Conservation (phyloP, 306 rosid species). For the Cicer bijugum region DNA sequence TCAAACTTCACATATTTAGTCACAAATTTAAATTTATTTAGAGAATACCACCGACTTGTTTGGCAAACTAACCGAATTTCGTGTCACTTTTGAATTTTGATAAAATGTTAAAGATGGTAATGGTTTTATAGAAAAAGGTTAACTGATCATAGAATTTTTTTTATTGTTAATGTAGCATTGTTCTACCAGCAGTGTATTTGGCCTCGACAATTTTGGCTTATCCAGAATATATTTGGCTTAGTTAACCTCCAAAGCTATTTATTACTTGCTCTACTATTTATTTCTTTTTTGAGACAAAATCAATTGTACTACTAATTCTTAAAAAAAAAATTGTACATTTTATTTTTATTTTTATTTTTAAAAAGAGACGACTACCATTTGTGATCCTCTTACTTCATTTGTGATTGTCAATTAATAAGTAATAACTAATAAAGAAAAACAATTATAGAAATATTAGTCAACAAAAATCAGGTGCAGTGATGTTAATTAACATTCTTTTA, state of each 20-base stretch:
- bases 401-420: not conserved
- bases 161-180: not conserved
- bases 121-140: not conserved
- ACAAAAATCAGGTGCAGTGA: slow-evolving; percentile 51
- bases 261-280: not conserved
- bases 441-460: slow-evolving; percentile 41
- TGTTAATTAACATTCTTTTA: slow-evolving; percentile 16
- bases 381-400: too few species aligned
- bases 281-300: not conserved
- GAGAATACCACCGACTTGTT: slow-evolving; percentile 41
- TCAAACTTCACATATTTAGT: slow-evolving; percentile 13
- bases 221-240: slow-evolving; percentile 16
- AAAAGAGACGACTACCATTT: too few species aligned
- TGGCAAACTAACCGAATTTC: slow-evolving; percentile 1
- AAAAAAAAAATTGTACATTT: not conserved
- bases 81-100: slow-evolving; percentile 3
- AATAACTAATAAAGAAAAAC: not conserved
- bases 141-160: not conserved
- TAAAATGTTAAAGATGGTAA: not conserved
- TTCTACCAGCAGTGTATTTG: not conserved
- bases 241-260: slow-evolving; percentile 7
- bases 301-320: not conserved
- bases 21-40: slow-evolving; percentile 32
- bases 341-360: too few species aligned
- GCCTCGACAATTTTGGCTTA: not conserved